These are phyloP conservation scores for Pulveroboletus sp. DNA, from an alignment of 768 basidiomycete species.

Conservation along the genomic window DNA sequence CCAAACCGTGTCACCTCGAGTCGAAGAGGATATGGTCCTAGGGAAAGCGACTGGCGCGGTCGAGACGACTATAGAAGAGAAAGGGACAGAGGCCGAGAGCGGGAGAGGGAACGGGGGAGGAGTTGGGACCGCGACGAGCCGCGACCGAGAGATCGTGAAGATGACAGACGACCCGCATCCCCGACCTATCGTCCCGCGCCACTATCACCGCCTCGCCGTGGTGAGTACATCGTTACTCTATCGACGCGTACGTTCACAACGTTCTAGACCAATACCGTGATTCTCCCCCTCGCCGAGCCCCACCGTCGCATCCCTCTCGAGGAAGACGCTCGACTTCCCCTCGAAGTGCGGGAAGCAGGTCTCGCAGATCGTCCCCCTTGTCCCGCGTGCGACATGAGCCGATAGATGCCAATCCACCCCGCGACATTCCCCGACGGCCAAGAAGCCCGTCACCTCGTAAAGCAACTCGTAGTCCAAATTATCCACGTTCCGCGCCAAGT, in stretches of 20 bases:
- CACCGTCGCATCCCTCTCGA: slow-evolving; percentile 10
- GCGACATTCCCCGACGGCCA: slow-evolving; percentile 9
- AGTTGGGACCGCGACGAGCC: slow-evolving; percentile 22
- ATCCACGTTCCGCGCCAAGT: slow-evolving; percentile 8
- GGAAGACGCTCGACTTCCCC: slow-evolving; percentile 24
- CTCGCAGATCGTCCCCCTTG: slow-evolving; percentile 20
- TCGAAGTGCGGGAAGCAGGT: slow-evolving; percentile 18
- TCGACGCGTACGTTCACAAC: not conserved
- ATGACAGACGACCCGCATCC: slow-evolving; percentile 18
- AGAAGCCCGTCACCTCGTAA: slow-evolving; percentile 13
- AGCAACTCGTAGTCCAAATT: slow-evolving; percentile 15
- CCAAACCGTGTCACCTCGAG: slow-evolving; percentile 8
- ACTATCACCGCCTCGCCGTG: slow-evolving; percentile 25
- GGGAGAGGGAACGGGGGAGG: slow-evolving; percentile 21
- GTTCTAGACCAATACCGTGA: slow-evolving; percentile 16
- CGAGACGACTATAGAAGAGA: slow-evolving; percentile 25
- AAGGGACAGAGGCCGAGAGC: no score
- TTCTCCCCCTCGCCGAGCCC: slow-evolving; percentile 15
- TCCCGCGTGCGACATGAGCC: slow-evolving; percentile 15
- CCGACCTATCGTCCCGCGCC: slow-evolving; percentile 19
- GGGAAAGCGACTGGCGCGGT: slow-evolving; percentile 17
- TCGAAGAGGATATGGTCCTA: slow-evolving; percentile 14
- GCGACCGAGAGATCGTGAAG: slow-evolving; percentile 18
- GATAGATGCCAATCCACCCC: slow-evolving; percentile 5
- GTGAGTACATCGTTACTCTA: slow-evolving; percentile 11